Evolutionary conservation across 2,329 filamentous ascomycete genomes (phyloP).

Genomic region (Penicillium sumatraense): DNA sequence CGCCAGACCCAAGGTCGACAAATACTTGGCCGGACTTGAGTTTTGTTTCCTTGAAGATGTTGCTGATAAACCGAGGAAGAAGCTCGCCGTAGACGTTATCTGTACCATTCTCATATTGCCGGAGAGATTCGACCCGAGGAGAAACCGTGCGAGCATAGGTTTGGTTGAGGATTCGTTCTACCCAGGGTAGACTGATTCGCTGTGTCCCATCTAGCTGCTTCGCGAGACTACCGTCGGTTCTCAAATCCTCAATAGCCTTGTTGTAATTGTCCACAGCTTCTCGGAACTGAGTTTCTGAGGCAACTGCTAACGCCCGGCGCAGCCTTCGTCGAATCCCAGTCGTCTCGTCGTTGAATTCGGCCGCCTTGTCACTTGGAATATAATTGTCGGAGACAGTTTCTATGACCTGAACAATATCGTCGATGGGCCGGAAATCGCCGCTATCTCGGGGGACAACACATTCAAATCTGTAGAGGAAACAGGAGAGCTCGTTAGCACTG

Average conservation of each 20-base stretch:
- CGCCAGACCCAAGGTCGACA: constrained; percentile 91
- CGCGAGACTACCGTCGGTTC: constrained; percentile 72
- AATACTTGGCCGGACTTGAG: constrained; percentile 86
- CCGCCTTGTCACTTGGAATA: constrained; percentile 70
- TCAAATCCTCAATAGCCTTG: constrained; percentile 65
- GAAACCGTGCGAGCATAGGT: constrained; percentile 93
- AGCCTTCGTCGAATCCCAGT: constrained; percentile 77
- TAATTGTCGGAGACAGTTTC: constrained; percentile 75
- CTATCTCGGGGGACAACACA: constrained; percentile 79
- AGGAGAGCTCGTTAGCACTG: constrained; percentile 24
- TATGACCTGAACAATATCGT: constrained; percentile 73
- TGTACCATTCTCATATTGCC: constrained; percentile 84
- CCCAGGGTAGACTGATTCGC: constrained; percentile 71
- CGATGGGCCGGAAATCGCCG: constrained; percentile 69
- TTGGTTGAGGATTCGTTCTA: constrained; percentile 82
- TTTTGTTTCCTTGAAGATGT: constrained; percentile 76
- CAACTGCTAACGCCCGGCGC: constrained; percentile 72
- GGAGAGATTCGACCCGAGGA: constrained; percentile 80
- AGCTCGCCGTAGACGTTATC: constrained; percentile 96
- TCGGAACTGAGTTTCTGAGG: constrained; percentile 73
- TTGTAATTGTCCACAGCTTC: constrained; percentile 79
- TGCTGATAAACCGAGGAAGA: constrained; percentile 78
- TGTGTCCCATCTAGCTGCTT: constrained; percentile 72
- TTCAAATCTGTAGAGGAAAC: constrained; percentile 60
- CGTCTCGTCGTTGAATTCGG: constrained; percentile 71